Base-by-base conservation (phyloP, 2,329 filamentous ascomycete species). In the Botrytis squamosa region DNA sequence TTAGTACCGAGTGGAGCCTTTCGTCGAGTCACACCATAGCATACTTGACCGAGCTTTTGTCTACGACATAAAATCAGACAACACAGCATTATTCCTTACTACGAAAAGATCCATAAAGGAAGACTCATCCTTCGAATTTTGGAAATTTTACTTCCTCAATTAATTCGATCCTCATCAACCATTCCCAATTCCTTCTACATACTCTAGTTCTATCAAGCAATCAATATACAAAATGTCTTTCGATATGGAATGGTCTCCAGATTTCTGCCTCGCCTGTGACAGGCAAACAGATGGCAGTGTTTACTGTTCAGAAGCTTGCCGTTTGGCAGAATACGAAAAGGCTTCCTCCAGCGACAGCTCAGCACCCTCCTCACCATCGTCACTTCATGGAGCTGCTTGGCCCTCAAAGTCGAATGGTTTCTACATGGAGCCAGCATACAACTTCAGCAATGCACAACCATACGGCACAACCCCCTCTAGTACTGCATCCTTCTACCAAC, bases 191-290 rank as follows among this genome's bases (percentile, higher is more conserved):
- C 71, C 63, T 65, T 68, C 57, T 33, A 33, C 68, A 44, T 49
- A 59, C 69, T 40, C 52, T 29, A 40, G 33, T 65, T 72, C 70
- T 55, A 65, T 46, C 57, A 59, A 38, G 60, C 74, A 74, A 57
- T 73, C 33, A 49, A 75, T n/a, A 72, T 71, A 66, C 74, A 77
- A 75, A 75, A 81, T 81, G 80, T 76, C 78, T 72, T 76, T 76
- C 73, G 77, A 81, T 76, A 81, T 81, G 78, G 81, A 82, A 71
- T 97, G 95, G 94, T 93, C 93, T 80, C 93, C 92, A 83, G 92
- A 97, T 84, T 97, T 94, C 88, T 98, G 95, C 87, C 90, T 98
- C 79, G 91, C 92, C 85, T 98, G 95, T 86, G 95, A 98, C 85
- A 92, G 92, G 85, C 93, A 97, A 84, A 94, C 92, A 75, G 89